These are phyloP conservation scores for Fusarium equiseti DNA, from an alignment of 2,329 filamentous ascomycete species.

Conservation along the genomic window DNA sequence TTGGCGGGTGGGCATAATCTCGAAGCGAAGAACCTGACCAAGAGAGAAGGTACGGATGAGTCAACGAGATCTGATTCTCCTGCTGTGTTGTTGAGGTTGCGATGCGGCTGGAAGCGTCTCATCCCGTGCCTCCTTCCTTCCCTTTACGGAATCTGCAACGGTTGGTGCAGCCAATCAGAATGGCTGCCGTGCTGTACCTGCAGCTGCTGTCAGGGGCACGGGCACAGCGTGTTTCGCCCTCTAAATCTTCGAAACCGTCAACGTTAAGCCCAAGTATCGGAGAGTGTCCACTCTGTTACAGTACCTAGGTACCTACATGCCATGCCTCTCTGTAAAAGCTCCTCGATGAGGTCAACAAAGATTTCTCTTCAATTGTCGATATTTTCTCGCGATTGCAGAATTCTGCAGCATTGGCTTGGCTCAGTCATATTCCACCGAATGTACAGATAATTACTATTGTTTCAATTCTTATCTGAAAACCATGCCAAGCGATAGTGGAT, in stretches of 20 bases:
- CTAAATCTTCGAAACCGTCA: slow-evolving; percentile 39
- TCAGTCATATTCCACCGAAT: not conserved
- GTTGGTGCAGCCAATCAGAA: slow-evolving; percentile 37
- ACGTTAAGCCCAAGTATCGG: slow-evolving; percentile 33
- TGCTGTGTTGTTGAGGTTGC: slow-evolving; percentile 26
- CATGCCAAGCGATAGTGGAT: slow-evolving; percentile 11
- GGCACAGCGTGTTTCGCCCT: slow-evolving; percentile 44
- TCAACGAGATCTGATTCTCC: slow-evolving; percentile 16
- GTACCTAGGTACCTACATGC: not conserved
- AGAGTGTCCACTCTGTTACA: slow-evolving; percentile 29
- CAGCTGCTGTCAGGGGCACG: slow-evolving; percentile 29
- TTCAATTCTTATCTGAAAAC: slow-evolving; percentile 13
- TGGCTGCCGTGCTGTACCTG: slow-evolving; percentile 5
- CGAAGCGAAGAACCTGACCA: slow-evolving; percentile 10
- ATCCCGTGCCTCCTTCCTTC: slow-evolving; percentile 32
- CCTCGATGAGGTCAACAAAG: not conserved
- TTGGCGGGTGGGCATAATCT: slow-evolving; percentile 26
- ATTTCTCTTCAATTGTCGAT: slow-evolving; percentile 6
- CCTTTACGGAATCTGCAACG: slow-evolving; percentile 12
- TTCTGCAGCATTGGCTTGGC: not conserved
- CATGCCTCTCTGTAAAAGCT: not conserved
- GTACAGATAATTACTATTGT: not conserved
- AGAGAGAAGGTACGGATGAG: slow-evolving; percentile 18
- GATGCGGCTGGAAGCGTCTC: slow-evolving; percentile 44
- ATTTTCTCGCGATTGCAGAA: not conserved